Evolutionary conservation across 805 yeast genomes (phyloP), one percentile per base, ranked within the genome.

Genomic region (Debaryomyces maramus): DNA sequence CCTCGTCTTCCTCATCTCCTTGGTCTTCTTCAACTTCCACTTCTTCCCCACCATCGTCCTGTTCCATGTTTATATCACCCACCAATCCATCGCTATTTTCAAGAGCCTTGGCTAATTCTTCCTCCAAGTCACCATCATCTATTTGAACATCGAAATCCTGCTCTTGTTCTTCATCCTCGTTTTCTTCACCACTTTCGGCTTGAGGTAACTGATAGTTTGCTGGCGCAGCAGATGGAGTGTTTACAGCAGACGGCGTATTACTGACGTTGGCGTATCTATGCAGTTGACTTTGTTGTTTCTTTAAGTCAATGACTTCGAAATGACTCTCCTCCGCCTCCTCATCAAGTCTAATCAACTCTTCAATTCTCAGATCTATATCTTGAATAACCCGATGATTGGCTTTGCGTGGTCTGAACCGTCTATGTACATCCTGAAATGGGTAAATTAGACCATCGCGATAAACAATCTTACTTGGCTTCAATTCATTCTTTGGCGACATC

Each of bases 401-500:
- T 42, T 84, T 80, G 39, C 83, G 77, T 36, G 88, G 81, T 55
- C 86, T 83, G 44, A 93, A 73, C 32, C 88, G 68, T 44, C 84
- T 77, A 31, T 80, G 71, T 2, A 83, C 85, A 48, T 83, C 81
- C 52, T 78, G 77, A 65, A 86, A 70, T 0, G 98, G 96, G 5
- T 88, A 83, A 0, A 93, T 79, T 14, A 93, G 58, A 6, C 99
- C 99, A 60, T 86, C 88, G n/a, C 77, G 80, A 50, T 72, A 78
- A 54, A 59, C 80, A 50, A 51, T 73, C 71, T 47, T 72, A 59
- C 48, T 72, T 61, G 52, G 77, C 67, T 34, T 71, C 57, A 43
- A 74, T 70, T 54, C 73, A n/a, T 52, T 44, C 33, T 58, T 53
- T 16, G 57, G 58, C 2, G 65, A 48, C 17, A 63, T 45, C 17